phyloP scores from a whole-genome alignment of 257 asterid species.

The Echium plantagineum region DNA sequence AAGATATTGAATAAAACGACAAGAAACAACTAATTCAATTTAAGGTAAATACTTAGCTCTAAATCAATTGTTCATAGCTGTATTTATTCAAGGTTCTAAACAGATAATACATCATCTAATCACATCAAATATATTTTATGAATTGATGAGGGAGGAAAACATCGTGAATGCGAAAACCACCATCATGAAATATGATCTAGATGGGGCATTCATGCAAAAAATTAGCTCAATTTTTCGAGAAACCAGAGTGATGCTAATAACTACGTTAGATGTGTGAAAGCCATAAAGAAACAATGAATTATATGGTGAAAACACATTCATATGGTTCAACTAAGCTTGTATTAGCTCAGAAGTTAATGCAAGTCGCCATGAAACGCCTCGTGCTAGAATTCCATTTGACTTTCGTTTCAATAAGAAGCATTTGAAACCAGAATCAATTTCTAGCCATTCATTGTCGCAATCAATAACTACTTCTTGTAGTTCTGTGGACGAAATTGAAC shows the following conservation, averaged over 20 bases:
- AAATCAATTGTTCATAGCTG: too few relatives aligned
- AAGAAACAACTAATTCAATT: too few relatives aligned
- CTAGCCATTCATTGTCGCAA: not conserved
- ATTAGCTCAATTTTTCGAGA: not conserved
- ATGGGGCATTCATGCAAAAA: not conserved
- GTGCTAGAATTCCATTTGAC: conserved; percentile 10
- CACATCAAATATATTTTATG: not conserved
- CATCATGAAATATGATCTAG: not conserved
- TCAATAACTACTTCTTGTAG: not conserved
- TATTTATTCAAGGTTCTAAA: too few relatives aligned
- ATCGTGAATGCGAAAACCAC: not conserved
- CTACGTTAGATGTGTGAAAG: not conserved
- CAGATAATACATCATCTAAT: too few relatives aligned
- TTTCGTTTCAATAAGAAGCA: conserved; percentile 5
- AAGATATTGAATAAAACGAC: too few relatives aligned
- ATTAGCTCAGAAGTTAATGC: not conserved
- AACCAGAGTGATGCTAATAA: not conserved
- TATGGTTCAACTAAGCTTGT: not conserved
- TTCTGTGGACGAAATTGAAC: not conserved
- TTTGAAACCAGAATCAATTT: conserved; percentile 11
- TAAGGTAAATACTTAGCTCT: too few relatives aligned
- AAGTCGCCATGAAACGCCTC: conserved; percentile 11
- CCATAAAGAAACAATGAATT: not conserved
- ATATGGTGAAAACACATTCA: not conserved
- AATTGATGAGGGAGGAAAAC: not conserved